Evolutionary conservation across 331 rosid genomes (phyloP).

Genomic region (Pyracantha coccinea): DNA sequence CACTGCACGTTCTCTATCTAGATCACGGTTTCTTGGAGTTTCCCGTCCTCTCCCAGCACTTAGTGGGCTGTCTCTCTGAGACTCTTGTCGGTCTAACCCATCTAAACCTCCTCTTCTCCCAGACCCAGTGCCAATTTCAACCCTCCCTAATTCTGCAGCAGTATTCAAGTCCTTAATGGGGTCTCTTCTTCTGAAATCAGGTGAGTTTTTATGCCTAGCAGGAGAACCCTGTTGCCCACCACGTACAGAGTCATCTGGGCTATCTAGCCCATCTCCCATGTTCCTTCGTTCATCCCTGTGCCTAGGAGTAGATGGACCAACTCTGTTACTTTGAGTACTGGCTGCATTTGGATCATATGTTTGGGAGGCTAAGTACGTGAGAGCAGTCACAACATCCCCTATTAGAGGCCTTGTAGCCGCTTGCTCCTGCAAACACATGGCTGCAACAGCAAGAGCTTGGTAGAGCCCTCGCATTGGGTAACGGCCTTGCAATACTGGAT

Average conservation of each 20-base stretch:
- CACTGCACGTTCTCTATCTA: slow-evolving; percentile 89
- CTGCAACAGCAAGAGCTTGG: slow-evolving; percentile 80
- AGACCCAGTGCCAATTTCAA: slow-evolving; percentile 61
- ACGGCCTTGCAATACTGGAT: slow-evolving; percentile 62
- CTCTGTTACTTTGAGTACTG: slow-evolving; percentile 42
- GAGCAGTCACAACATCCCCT: slow-evolving; percentile 71
- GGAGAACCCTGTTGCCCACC: slow-evolving; percentile 58
- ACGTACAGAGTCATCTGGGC: slow-evolving; percentile 50
- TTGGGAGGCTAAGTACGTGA: slow-evolving; percentile 89
- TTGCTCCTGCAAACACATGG: slow-evolving; percentile 79
- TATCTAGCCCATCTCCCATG: slow-evolving; percentile 59
- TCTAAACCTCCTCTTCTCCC: slow-evolving; percentile 80
- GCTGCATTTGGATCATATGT: slow-evolving; percentile 76
- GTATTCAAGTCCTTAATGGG: slow-evolving; percentile 38
- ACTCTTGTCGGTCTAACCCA: slow-evolving; percentile 59
- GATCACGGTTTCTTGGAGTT: slow-evolving; percentile 73
- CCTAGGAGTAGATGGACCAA: slow-evolving; percentile 76
- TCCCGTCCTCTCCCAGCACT: slow-evolving; percentile 73
- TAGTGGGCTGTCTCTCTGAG: slow-evolving; percentile 75
- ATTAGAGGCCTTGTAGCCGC: slow-evolving; percentile 72
- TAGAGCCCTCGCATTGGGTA: slow-evolving; percentile 66
- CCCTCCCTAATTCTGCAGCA: slow-evolving; percentile 41
- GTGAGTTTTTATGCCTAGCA: slow-evolving; percentile 62
- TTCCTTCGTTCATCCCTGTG: slow-evolving; percentile 58
- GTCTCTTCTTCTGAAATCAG: slow-evolving; percentile 67